Evolutionary conservation across 768 basidiomycete genomes (phyloP), one percentile per base, ranked within the genome.

Genomic region (Phanerochaete sordida): DNA sequence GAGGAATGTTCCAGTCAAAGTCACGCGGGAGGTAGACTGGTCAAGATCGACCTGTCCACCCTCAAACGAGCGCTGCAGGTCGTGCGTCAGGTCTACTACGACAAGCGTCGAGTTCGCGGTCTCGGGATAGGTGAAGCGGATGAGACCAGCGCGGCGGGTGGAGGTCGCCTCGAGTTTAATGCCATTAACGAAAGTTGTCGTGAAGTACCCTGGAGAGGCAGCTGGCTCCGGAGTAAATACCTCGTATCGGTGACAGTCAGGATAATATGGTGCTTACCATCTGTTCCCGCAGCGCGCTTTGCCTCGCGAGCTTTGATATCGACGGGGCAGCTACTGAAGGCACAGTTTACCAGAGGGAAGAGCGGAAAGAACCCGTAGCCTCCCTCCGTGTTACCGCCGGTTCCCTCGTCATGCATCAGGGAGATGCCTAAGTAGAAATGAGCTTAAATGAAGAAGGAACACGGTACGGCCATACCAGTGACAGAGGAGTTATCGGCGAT

Each of bases 391-490:
- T 81, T 81, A n/a, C 80, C 80, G 19, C 81, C 81, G 1, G 81
- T 82, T 0, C 81, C 81, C 67, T 82, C 81, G 58, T 82, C 80
- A 56, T 82, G 81, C 77, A 81, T 78, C 33, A 81, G 69, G 16
- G 79, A 81, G 27, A 82, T 80, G 0, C 80, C 80, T 52, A 74
- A 74, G 31, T 75, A 77, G 2, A 73, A 68, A 1, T 75, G n/a
- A 50, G 21, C 21, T 24, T 53, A n/a, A n/a, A 6, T 57, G 49
- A 7, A 24, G 5, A 3, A 35, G 39, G 26, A 24, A 55, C 9
- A 50, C 6, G 19, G 21, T 33, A 43, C 15, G 30, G 11, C 13
- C 53, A n/a, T 12, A 66, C 68, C 68, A 16, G 64, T 64, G 24
- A 69, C 57, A 31, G 62, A 59, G 6, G 66, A 78, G 61, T 79